Evolutionary conservation across 2,329 filamentous ascomycete genomes (phyloP).

Genomic region (Botrytis byssoidea): DNA sequence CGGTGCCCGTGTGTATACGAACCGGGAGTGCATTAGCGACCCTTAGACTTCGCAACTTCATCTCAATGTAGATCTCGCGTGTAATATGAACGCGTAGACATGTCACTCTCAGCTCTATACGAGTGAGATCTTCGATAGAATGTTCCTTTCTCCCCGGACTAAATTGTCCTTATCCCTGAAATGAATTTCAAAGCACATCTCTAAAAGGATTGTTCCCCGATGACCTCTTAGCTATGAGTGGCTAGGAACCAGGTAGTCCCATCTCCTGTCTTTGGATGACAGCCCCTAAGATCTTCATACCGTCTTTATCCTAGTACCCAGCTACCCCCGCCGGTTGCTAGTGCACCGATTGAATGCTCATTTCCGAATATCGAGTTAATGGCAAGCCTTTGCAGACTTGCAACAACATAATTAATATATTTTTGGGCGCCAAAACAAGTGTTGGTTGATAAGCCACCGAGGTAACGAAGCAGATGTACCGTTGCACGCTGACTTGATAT

Average conservation of each 20-base stretch:
- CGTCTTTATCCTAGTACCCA: background rate
- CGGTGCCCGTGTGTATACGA: background rate
- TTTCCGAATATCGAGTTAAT: background rate
- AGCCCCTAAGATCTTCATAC: background rate
- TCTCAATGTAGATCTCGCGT: background rate
- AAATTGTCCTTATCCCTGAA: background rate
- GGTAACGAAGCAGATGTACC: background rate
- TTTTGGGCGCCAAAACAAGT: conserved; percentile 2
- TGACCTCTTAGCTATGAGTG: conserved; percentile 5
- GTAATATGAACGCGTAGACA: background rate
- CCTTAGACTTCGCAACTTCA: background rate
- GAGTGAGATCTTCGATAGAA: conserved; percentile 3
- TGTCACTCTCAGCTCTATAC: background rate
- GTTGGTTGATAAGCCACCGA: background rate
- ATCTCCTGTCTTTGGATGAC: background rate
- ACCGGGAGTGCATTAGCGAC: background rate
- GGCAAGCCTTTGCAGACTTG: background rate
- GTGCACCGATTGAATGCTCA: background rate
- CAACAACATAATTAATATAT: background rate
- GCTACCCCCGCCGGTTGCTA: background rate
- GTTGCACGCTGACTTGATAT: background rate
- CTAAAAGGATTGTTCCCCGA: conserved; percentile 7
- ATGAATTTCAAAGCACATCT: background rate
- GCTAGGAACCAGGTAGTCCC: background rate
- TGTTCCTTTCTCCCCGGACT: background rate